Evolutionary conservation across 176 grass and related monocot species (phyloP), one percentile per base, ranked within the genome.

Genomic region (Oryza officinalis): DNA sequence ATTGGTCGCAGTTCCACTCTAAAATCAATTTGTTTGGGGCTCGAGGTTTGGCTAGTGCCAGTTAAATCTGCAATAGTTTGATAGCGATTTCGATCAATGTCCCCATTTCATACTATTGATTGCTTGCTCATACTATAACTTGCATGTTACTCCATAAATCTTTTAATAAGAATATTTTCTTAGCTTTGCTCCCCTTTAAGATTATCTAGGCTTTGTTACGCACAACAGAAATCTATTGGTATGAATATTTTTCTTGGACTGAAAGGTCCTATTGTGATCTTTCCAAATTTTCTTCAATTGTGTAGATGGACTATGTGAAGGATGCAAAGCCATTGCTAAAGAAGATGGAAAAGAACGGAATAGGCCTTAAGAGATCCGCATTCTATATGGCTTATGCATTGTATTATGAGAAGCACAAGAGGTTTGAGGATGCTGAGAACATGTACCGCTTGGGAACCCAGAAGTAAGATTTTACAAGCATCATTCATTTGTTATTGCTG

Each of bases 371-470:
- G 72, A 87, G 96, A 83, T 83, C 91, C 31, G 78, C 89, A 12
- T 98, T 94, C 65, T 98, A 95, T 81, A 90, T 93, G 86, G 96
- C 96, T 8, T 92, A 94, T 71, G 89, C 96, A 71, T 37, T 98
- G 47, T 94, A 98, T 79, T 95, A 98, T 80, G 96, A 96, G 87
- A 98, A 98, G 82, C 89, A 88, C 47, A 94, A 61, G 71, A 94
- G 81, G 63, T 86, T 95, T 74, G 84, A 72, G 47, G 80, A 92
- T 0, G 91, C 93, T 0, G 96, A 98, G 47, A 92, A 89, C 67
- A 92, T 98, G 91, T 98, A 94, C 83, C 33, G 76, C 80, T 26
- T 79, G 22, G 93, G 91, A 57, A 88, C 89, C 43, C 83, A 98
- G 33, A 98, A 88, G 93, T 98, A 95, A 95, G 71, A 18, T 15